Evolutionary conservation across 2,329 filamentous ascomycete species (phyloP).

Genomic region (Pestalotiopsis sp.): DNA sequence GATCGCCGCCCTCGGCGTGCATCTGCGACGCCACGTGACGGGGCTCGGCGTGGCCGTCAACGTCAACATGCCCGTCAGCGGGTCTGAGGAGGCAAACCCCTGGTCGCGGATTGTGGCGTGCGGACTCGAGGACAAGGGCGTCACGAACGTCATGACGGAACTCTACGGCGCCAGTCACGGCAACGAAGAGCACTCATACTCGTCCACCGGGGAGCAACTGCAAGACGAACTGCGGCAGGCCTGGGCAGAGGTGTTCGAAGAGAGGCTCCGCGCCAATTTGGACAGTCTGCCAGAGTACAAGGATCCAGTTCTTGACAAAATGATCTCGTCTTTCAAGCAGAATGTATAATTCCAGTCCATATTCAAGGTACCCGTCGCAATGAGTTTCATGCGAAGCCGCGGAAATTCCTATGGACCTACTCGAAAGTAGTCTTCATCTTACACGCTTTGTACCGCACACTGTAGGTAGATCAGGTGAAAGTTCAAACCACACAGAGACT

Average conservation of each 20-base stretch:
- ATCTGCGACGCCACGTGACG: constrained; percentile 81
- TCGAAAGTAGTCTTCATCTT: too few species aligned
- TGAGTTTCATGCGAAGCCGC: not conserved
- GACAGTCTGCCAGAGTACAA: not conserved
- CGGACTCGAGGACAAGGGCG: constrained; percentile 77
- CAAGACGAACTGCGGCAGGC: not conserved
- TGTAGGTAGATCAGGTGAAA: too few species aligned
- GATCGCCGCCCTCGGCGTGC: constrained; percentile 91
- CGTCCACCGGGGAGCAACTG: not conserved
- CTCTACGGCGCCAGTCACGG: constrained; percentile 26
- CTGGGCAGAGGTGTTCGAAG: constrained; percentile 19
- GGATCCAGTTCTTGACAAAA: not conserved
- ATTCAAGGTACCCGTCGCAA: not conserved
- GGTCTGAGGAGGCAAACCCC: constrained; percentile 45
- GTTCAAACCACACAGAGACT: too few species aligned
- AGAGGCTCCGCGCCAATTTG: constrained; percentile 10
- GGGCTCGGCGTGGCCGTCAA: constrained; percentile 86
- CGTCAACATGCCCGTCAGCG: constrained; percentile 61
- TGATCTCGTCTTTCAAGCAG: not conserved
- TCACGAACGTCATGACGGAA: constrained; percentile 73
- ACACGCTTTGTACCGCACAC: too few species aligned
- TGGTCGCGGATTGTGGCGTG: constrained; percentile 84
- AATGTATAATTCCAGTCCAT: not conserved
- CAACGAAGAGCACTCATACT: not conserved
- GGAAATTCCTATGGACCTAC: too few species aligned